Conservation (phyloP, 169 alveolate genomes). For the Babesia divergens region DNA sequence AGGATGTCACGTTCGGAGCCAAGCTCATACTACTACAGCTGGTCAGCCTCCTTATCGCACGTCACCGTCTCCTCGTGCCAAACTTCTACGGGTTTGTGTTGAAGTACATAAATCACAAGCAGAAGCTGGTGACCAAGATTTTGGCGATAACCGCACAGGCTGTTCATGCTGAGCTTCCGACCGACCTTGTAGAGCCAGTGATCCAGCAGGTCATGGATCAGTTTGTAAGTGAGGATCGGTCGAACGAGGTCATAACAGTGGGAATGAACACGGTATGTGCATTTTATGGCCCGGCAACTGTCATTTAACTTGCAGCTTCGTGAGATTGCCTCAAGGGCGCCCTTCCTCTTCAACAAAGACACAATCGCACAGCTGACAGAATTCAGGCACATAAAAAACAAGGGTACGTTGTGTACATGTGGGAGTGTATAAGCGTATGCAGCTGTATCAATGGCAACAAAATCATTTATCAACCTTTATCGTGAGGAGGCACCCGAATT, state of each 20-base stretch:
- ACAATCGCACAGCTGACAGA: conserved; percentile 69
- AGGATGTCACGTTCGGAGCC: conserved; percentile 22
- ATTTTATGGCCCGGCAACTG: too few species aligned
- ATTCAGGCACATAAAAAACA: conserved; percentile 78
- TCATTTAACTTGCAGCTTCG: conserved; percentile 65
- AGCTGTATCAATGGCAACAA: conserved; percentile 84
- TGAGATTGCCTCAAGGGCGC: conserved; percentile 82
- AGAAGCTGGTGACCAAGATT: conserved; percentile 79
- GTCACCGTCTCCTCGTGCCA: conserved; percentile 38
- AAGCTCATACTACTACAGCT: conserved; percentile 46
- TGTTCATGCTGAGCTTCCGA: conserved; percentile 83
- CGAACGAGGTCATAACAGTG: conserved; percentile 46
- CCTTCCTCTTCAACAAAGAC: conserved; percentile 76
- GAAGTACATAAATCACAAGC: conserved; percentile 80
- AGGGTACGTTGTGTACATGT: conserved; percentile 31
- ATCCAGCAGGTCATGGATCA: conserved; percentile 44
- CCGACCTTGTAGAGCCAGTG: conserved; percentile 80
- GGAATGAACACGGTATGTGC: conserved; percentile 54
- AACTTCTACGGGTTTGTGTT: conserved; percentile 45
- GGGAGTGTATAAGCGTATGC: not conserved
- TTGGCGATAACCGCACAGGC: conserved; percentile 86
- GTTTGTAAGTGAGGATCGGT: conserved; percentile 50
- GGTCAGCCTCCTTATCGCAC: conserved; percentile 29
- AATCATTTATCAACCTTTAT: conserved; percentile 79
- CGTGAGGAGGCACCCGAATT: conserved; percentile 80